These are phyloP conservation scores for Boletus insuetus DNA, from an alignment of 768 basidiomycete species.

Conservation along the genomic window DNA sequence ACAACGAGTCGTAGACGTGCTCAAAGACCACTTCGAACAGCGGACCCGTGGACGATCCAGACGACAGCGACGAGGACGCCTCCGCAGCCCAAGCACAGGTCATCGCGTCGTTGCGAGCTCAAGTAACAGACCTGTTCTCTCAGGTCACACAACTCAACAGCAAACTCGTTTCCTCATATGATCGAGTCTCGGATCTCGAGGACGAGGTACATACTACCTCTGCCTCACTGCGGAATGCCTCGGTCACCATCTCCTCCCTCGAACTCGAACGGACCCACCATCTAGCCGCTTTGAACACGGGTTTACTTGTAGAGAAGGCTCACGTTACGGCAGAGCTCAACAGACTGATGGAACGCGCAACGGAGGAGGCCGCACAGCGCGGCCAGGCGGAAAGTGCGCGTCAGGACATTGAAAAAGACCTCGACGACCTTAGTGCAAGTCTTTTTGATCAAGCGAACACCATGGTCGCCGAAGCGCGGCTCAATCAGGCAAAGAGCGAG, in stretches of 20 bases:
- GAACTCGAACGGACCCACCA: slow-evolving; percentile 86
- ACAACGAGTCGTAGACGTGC: background rate
- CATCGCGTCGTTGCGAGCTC: slow-evolving; percentile 73
- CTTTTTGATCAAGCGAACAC: slow-evolving; percentile 92
- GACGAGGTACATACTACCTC: slow-evolving; percentile 76
- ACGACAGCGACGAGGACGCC: slow-evolving; percentile 30
- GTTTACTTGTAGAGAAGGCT: slow-evolving; percentile 85
- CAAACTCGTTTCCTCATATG: slow-evolving; percentile 91
- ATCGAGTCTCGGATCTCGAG: slow-evolving; percentile 89
- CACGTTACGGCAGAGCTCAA: slow-evolving; percentile 91
- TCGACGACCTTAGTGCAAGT: slow-evolving; percentile 89
- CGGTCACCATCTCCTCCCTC: slow-evolving; percentile 70
- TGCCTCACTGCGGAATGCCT: slow-evolving; percentile 54
- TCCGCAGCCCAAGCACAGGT: slow-evolving; percentile 79
- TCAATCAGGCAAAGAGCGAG: slow-evolving; percentile 61
- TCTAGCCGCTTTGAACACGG: slow-evolving; percentile 86
- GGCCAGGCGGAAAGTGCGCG: slow-evolving; percentile 88
- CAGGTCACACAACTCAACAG: slow-evolving; percentile 89
- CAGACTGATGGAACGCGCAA: slow-evolving; percentile 91
- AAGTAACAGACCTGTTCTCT: slow-evolving; percentile 82
- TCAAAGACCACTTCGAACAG: slow-evolving; percentile 7
- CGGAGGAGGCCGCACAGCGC: slow-evolving; percentile 88
- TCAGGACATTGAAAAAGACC: slow-evolving; percentile 83
- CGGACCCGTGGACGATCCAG: background rate
- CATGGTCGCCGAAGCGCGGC: slow-evolving; percentile 95